phyloP scores from a whole-genome alignment of 352 stramenopile species.

The Phytophthora pseudosyringae region DNA sequence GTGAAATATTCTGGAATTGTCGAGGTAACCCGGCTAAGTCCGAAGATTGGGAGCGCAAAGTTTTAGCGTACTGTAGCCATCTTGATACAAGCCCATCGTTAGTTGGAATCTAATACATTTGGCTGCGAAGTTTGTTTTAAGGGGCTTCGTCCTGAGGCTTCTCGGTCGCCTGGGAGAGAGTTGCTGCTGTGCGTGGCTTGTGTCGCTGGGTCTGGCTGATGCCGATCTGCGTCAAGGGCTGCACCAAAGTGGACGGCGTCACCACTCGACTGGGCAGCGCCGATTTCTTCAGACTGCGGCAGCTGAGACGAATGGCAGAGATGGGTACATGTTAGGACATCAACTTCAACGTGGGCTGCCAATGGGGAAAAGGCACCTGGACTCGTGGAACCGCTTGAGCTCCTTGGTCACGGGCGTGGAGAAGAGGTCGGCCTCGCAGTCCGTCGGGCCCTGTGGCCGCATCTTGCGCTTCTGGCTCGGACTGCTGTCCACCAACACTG shows the following conservation, averaged over 20 bases:
- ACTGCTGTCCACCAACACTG: conserved; percentile 55
- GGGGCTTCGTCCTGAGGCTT: conserved; percentile 1
- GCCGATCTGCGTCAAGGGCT: conserved; percentile 65
- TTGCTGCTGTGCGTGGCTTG: conserved; percentile 3
- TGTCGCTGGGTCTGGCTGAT: conserved; percentile 31
- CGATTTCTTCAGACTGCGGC: conserved; percentile 19
- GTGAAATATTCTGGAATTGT: conserved; percentile 40
- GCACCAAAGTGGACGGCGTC: conserved; percentile 65
- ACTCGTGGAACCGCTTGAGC: conserved; percentile 65
- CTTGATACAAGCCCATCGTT: background rate
- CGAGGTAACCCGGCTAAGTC: conserved; percentile 6
- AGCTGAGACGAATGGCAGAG: background rate
- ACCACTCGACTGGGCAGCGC: conserved; percentile 23
- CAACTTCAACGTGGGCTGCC: conserved; percentile 19
- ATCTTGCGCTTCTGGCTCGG: conserved; percentile 82
- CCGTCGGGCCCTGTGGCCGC: conserved; percentile 46
- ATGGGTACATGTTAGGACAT: conserved; percentile 15
- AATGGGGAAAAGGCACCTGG: conserved; percentile 33
- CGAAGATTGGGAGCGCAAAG: conserved; percentile 1
- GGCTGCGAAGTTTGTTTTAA: too few species aligned
- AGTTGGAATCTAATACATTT: conserved; percentile 1
- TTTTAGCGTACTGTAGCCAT: conserved; percentile 11
- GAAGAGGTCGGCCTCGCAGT: conserved; percentile 42
- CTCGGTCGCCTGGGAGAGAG: background rate
- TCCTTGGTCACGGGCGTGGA: conserved; percentile 50